A percentile compares a stretch with the other conserved stretches of the same genome.
Evolutionary conservation across 2,329 filamentous ascomycete genomes (phyloP).

Genomic region (Cercospora sp.): DNA sequence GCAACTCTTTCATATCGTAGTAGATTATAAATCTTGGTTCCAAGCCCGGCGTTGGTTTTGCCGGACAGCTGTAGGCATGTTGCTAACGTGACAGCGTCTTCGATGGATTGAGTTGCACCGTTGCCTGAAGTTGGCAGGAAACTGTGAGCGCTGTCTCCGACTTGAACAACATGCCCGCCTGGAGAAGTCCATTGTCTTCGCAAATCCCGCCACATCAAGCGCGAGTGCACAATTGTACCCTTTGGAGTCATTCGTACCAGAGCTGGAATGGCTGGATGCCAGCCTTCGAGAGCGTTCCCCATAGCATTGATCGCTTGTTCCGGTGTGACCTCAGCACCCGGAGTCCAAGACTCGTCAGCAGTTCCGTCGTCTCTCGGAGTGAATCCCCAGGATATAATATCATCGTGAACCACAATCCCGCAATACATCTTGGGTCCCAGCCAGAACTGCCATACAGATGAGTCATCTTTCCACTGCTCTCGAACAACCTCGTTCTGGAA

Average conservation of each 20-base stretch:
- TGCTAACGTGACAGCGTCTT: constrained; percentile 52
- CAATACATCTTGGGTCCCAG: constrained; percentile 56
- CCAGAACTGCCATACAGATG: constrained; percentile 41
- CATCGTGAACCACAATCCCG: constrained; percentile 53
- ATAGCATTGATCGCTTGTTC: neutral
- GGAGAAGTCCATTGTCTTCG: constrained; percentile 56
- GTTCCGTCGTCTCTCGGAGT: constrained; percentile 52
- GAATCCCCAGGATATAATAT: constrained; percentile 57
- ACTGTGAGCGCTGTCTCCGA: constrained; percentile 57
- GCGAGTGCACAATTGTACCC: constrained; percentile 51
- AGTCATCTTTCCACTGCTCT: constrained; percentile 32
- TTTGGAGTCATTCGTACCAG: constrained; percentile 47
- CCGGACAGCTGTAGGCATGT: constrained; percentile 49
- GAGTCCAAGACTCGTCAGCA: constrained; percentile 50
- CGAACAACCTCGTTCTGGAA: constrained; percentile 53
- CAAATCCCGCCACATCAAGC: constrained; percentile 57
- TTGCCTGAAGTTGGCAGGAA: constrained; percentile 57
- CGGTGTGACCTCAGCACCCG: constrained; percentile 42
- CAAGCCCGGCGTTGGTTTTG: constrained; percentile 41
- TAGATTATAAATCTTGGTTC: constrained; percentile 29
- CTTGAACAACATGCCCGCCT: constrained; percentile 52
- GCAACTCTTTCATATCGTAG: constrained; percentile 32
- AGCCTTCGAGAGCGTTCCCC: constrained; percentile 43
- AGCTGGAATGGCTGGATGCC: constrained; percentile 50
- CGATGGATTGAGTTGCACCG: constrained; percentile 56